phyloP scores from a whole-genome alignment of 2,329 filamentous ascomycete species.

The Aplosporella prunicola region DNA sequence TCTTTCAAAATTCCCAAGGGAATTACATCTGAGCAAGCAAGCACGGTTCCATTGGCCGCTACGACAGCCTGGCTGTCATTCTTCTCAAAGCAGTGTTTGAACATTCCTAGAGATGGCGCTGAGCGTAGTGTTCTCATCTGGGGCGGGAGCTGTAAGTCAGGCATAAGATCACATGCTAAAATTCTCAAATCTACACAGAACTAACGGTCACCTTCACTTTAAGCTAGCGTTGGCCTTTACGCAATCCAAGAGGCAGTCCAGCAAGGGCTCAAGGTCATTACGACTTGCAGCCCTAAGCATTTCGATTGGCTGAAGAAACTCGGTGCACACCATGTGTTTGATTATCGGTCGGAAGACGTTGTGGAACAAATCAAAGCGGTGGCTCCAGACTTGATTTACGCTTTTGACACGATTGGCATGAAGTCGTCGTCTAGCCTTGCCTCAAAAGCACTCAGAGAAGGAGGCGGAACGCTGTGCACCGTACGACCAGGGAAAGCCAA shows the following conservation, averaged over 20 bases:
- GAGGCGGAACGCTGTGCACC: constrained; percentile 30
- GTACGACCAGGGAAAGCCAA: constrained; percentile 33
- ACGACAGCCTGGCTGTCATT: constrained; percentile 33
- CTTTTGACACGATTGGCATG: constrained; percentile 38
- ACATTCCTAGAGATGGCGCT: constrained; percentile 19
- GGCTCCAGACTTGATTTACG: constrained; percentile 26
- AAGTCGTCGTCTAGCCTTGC: constrained; percentile 24
- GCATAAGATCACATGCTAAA: background rate
- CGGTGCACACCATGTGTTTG: constrained; percentile 26
- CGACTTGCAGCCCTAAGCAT: constrained; percentile 28
- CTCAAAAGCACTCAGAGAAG: constrained; percentile 22
- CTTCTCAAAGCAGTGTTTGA: constrained; percentile 30
- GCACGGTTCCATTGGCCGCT: constrained; percentile 32
- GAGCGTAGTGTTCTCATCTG: constrained; percentile 30
- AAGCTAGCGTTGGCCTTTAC: constrained; percentile 30
- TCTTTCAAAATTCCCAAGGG: constrained; percentile 30
- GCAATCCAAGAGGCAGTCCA: constrained; percentile 37
- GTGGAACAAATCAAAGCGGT: constrained; percentile 26
- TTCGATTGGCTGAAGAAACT: constrained; percentile 20
- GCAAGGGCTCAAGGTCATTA: constrained; percentile 32
- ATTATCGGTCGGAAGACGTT: constrained; percentile 32
- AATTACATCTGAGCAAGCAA: constrained; percentile 24
- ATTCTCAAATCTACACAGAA: constrained; percentile 22
- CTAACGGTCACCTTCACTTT: constrained; percentile 26
- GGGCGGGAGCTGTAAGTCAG: constrained; percentile 35